Percentiles rank a stretch among this genome's conserved stretches.
Evolutionary conservation across 352 stramenopile genomes (phyloP).

Genomic region (Globisporangium takayamanum): DNA sequence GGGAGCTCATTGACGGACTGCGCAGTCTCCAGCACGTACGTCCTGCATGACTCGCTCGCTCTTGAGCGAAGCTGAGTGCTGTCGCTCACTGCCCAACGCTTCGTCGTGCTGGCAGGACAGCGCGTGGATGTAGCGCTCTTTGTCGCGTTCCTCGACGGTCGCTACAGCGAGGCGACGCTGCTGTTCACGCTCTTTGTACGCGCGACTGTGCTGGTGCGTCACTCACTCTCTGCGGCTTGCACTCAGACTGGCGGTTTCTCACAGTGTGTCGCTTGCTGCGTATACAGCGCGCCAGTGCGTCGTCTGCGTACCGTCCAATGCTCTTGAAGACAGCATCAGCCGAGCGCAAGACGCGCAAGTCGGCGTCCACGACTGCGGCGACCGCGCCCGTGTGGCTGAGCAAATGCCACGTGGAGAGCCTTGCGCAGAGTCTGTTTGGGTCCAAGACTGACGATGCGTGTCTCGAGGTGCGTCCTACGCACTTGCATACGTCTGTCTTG

Average conservation of each 20-base stretch:
- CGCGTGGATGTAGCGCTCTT: conserved; percentile 58
- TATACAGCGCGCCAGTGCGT: conserved; percentile 16
- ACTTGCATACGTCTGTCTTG: not conserved
- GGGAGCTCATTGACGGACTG: conserved; percentile 50
- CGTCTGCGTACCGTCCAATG: conserved; percentile 21
- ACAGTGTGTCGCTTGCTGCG: too few species aligned
- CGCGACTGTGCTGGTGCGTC: conserved; percentile 32
- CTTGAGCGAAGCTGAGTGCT: not conserved
- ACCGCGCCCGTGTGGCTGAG: conserved; percentile 34
- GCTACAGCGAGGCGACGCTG: conserved; percentile 35
- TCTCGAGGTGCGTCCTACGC: conserved; percentile 26
- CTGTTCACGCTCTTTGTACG: conserved; percentile 51
- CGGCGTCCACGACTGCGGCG: conserved; percentile 1
- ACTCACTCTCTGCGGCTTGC: not conserved
- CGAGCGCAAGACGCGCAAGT: conserved; percentile 21
- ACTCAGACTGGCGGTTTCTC: too few species aligned
- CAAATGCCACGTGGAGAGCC: conserved; percentile 32
- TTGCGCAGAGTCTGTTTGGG: conserved; percentile 39
- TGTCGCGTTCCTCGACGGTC: conserved; percentile 45
- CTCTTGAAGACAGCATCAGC: conserved; percentile 8
- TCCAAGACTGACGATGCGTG: conserved; percentile 40
- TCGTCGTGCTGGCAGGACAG: conserved; percentile 4
- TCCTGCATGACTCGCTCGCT: not conserved
- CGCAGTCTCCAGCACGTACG: conserved; percentile 32
- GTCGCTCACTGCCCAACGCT: not conserved